Evolutionary conservation across 2,329 filamentous ascomycete species (phyloP), one percentile per base, ranked within the genome.

Genomic region (Cercospora brassicicola): DNA sequence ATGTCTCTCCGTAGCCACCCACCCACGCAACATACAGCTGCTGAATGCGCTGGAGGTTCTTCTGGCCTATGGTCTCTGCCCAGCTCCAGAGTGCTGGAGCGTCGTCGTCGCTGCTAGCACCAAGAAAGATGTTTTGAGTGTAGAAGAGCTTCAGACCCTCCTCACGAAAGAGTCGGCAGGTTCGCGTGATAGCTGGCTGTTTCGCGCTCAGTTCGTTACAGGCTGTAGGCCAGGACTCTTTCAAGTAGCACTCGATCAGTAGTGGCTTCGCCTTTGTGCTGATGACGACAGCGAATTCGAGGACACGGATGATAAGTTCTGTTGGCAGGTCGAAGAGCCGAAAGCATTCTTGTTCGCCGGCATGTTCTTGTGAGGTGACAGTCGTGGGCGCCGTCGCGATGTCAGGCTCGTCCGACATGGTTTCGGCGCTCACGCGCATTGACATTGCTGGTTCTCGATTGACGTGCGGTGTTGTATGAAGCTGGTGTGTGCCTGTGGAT

Each of bases 121-220:
- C 20, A 1, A 60, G 23, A 2, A 60, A 18, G 1, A 60, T 23
- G 23, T 60, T 45, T 1, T 3, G 10, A 2, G 31, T 3, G 11
- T 60, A 60, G 5, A 60, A 60, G 31, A 59, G 10, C 31, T 11
- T 20, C 30, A 59, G 6, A 8, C 23, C 36, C 15, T 56, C 48
- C 0, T 23, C 18, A 8, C 63, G 33, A 1, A 65, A 18, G 0
- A 62, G 20, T 1, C 33, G 64, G n/a, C 64, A 62, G 3, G 31
- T 33, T 31, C 57, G 28, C 6, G 31, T 62, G n/a, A 62, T 62
- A 5, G 59, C 42, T 8, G 64, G 59, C 33, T 56, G 57, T 18
- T 23, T 23, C 15, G 59, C 42, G n/a, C 30, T 39, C n/a, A n/a
- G n/a, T n/a, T n/a, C n/a, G n/a, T n/a, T n/a, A n/a, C n/a, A n/a